A percentile compares a stretch with the other conserved stretches of the same genome.
phyloP scores from a whole-genome alignment of 257 asterid genomes.

The Rauvolfia tetraphylla region DNA sequence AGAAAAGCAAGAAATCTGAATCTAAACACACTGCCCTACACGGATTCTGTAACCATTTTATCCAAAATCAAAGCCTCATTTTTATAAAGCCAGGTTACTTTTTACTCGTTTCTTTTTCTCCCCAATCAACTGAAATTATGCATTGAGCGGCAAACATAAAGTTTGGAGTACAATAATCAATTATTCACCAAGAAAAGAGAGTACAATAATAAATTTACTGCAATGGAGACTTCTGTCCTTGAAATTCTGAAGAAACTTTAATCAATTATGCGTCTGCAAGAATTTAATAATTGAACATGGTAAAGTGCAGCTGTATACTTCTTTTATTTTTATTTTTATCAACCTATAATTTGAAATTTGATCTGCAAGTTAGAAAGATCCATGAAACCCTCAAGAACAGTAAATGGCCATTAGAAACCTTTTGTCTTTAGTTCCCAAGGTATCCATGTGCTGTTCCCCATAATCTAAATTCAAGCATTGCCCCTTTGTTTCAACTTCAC shows the following conservation, averaged over 20 bases:
- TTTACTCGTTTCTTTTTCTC: not conserved
- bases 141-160: not conserved
- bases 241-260: not conserved
- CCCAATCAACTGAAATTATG: not conserved
- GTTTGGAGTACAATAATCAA: slow-evolving; percentile 1
- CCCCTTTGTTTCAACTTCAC: slow-evolving; percentile 50
- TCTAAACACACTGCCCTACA: not conserved
- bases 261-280: not conserved
- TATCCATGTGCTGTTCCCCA: slow-evolving; percentile 55
- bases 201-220: slow-evolving; percentile 1
- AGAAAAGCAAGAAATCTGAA: not conserved
- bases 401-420: slow-evolving; percentile 17
- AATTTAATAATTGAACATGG: slow-evolving; percentile 7
- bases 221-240: slow-evolving; percentile 9
- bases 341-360: not conserved
- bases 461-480: slow-evolving; percentile 33
- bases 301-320: slow-evolving; percentile 4
- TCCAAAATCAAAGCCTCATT: not conserved
- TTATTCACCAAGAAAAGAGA: too few relatives aligned
- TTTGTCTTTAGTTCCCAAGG: slow-evolving; percentile 50
- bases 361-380: slow-evolving; percentile 2
- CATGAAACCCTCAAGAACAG: slow-evolving; percentile 7
- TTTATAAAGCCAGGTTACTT: not conserved
- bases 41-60: not conserved
- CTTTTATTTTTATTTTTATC: not conserved